Evolutionary conservation across 306 rosid species (phyloP).

Genomic region (Alnus glutinosa): DNA sequence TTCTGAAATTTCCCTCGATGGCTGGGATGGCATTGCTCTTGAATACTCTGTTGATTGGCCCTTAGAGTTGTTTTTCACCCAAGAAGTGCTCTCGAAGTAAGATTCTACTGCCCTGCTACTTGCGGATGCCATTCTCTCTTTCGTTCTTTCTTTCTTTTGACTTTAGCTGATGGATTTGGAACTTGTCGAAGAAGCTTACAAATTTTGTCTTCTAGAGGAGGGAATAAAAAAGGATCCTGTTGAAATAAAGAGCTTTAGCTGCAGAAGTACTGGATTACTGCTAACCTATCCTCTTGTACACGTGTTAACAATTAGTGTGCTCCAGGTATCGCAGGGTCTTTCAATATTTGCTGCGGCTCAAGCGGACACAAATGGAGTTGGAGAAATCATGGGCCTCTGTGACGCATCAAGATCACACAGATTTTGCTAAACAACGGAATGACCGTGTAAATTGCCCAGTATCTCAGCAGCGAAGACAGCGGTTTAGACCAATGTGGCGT

Average conservation of each 20-base stretch:
- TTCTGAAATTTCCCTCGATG: slow-evolving; percentile 72
- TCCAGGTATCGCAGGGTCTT: slow-evolving; percentile 83
- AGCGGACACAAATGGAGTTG: slow-evolving; percentile 95
- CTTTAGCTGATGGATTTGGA: slow-evolving; percentile 9
- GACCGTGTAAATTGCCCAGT: slow-evolving; percentile 49
- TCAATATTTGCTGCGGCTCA: slow-evolving; percentile 84
- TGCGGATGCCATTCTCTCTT: slow-evolving; percentile 30
- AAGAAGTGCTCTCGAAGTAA: slow-evolving; percentile 94
- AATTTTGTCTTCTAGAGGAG: not conserved
- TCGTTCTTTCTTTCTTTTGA: slow-evolving; percentile 4
- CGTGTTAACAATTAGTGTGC: slow-evolving; percentile 25
- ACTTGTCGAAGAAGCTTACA: not conserved
- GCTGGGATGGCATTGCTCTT: slow-evolving; percentile 97
- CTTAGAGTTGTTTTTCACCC: slow-evolving; percentile 90
- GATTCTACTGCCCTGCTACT: slow-evolving; percentile 29
- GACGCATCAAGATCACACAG: slow-evolving; percentile 87
- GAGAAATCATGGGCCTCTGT: slow-evolving; percentile 96
- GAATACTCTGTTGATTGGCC: slow-evolving; percentile 98
- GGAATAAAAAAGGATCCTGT: not conserved
- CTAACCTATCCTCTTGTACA: slow-evolving; percentile 15
- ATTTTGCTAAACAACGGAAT: slow-evolving; percentile 61
- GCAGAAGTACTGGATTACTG: slow-evolving; percentile 20
- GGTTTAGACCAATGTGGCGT: slow-evolving; percentile 85
- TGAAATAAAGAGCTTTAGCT: not conserved
- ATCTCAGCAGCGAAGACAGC: slow-evolving; percentile 59